Percentiles rank a stretch among this genome's conserved stretches.
Conservation (phyloP, 352 stramenopile species). For the Saprolegnia diclina region DNA sequence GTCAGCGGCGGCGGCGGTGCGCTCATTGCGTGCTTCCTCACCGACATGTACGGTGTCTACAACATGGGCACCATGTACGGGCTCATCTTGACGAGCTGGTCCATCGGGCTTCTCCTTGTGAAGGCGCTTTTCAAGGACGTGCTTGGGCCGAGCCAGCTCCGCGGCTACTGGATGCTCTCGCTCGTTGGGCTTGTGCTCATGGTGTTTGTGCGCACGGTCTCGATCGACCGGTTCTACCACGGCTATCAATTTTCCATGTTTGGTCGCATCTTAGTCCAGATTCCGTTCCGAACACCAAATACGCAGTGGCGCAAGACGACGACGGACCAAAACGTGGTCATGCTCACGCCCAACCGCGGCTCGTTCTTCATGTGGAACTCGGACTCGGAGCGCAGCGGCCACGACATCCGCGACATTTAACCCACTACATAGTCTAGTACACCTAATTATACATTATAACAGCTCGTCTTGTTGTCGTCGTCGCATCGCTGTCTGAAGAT, state of each 20-base stretch:
- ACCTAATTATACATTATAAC: background rate
- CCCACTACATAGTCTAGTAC: background rate
- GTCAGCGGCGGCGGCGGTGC: background rate
- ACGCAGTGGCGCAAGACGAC: background rate
- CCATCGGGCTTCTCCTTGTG: background rate
- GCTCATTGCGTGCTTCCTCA: conserved; percentile 16
- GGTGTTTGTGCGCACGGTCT: conserved; percentile 11
- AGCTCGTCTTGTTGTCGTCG: background rate
- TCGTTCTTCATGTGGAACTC: too few species aligned
- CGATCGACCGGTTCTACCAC: conserved; percentile 20
- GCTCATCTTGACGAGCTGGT: conserved; percentile 15
- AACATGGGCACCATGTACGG: too few species aligned
- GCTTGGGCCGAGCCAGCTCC: background rate
- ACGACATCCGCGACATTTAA: background rate
- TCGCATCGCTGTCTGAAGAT: background rate
- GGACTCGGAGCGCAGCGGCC: background rate
- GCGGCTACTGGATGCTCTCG: background rate
- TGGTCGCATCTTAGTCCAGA: conserved; percentile 1
- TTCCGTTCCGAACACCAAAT: conserved; percentile 3
- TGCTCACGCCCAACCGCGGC: too few species aligned
- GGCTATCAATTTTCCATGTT: conserved; percentile 15
- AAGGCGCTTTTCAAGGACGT: background rate
- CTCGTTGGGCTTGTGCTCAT: conserved; percentile 11
- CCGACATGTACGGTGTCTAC: too few species aligned
- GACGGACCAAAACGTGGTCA: too few species aligned